A percentile compares a stretch with the other conserved stretches of the same genome.
These are phyloP conservation scores for Pyrenula massariospora DNA, from an alignment of 495 filamentous ascomycete genomes.

Conservation along the genomic window DNA sequence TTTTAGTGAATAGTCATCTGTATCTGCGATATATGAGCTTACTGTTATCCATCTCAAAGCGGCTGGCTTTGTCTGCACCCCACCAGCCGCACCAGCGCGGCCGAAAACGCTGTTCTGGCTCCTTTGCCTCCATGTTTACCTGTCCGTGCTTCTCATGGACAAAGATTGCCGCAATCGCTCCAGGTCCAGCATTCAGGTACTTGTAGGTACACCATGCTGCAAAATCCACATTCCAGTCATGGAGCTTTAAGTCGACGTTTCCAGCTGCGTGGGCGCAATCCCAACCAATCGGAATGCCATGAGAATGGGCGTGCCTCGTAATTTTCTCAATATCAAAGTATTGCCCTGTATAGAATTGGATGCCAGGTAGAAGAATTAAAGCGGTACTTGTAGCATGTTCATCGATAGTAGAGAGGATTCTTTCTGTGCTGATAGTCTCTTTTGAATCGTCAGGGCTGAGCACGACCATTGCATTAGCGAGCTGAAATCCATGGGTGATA, in stretches of 20 bases:
- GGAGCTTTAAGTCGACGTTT: conserved; percentile 72
- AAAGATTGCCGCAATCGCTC: conserved; percentile 76
- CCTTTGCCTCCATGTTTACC: conserved; percentile 30
- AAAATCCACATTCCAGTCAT: conserved; percentile 93
- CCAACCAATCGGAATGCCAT: conserved; percentile 77
- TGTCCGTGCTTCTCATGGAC: conserved; percentile 66
- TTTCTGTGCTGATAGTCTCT: conserved; percentile 47
- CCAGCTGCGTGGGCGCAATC: conserved; percentile 92
- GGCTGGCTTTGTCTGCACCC: conserved; percentile 64
- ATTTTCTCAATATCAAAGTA: conserved; percentile 78
- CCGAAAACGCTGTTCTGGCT: conserved; percentile 26
- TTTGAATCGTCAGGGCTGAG: conserved; percentile 49
- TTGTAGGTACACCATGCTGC: conserved; percentile 98
- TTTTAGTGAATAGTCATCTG: background rate
- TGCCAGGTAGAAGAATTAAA: conserved; percentile 72
- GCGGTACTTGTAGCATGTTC: conserved; percentile 66
- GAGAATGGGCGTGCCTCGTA: conserved; percentile 64
- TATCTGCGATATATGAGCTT: conserved; percentile 9
- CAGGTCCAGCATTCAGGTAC: conserved; percentile 87
- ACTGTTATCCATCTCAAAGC: conserved; percentile 69
- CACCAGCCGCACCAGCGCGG: conserved; percentile 78
- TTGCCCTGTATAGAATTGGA: conserved; percentile 94
- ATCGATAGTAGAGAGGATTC: conserved; percentile 67
- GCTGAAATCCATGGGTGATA: conserved; percentile 58
- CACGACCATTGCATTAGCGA: conserved; percentile 59